A percentile compares a stretch with the other conserved stretches of the same genome.
Evolutionary conservation across 148 eudicot species (phyloP).

Genomic region (Gaultheria prostrata): DNA sequence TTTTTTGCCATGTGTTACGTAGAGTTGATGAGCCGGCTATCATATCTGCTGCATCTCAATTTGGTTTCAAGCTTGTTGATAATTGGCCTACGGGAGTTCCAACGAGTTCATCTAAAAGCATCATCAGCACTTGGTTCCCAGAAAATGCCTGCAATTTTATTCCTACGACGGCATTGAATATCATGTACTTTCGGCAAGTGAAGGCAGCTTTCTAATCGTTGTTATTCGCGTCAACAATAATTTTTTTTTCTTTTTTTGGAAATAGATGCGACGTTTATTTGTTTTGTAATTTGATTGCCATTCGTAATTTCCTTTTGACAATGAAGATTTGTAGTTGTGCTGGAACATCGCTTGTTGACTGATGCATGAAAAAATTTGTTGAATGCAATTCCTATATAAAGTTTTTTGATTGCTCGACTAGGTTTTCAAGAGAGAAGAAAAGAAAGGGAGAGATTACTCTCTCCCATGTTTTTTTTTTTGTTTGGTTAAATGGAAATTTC

Average conservation of each 20-base stretch:
- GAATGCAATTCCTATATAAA: neutral
- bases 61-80: conserved; percentile 68
- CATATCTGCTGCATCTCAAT: conserved; percentile 59
- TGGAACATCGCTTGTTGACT: neutral
- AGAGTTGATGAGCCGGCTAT: conserved; percentile 85
- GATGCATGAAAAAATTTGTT: neutral
- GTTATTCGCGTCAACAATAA: neutral
- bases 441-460: too few relatives aligned
- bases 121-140: conserved; percentile 51
- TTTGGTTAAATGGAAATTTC: too few relatives aligned
- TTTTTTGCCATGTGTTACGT: conserved; percentile 76
- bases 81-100: conserved; percentile 58
- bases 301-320: neutral
- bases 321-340: neutral
- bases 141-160: conserved; percentile 29
- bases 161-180: conserved; percentile 68
- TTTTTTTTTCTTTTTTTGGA: neutral
- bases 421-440: too few relatives aligned
- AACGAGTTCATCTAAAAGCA: conserved; percentile 23
- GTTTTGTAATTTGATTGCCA: neutral
- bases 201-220: neutral
- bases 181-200: conserved; percentile 54
- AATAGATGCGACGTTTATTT: neutral
- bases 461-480: too few relatives aligned
- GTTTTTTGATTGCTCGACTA: too few relatives aligned